Conservation (phyloP, 23 red algal genomes). For the Gracilaria domingensis region DNA sequence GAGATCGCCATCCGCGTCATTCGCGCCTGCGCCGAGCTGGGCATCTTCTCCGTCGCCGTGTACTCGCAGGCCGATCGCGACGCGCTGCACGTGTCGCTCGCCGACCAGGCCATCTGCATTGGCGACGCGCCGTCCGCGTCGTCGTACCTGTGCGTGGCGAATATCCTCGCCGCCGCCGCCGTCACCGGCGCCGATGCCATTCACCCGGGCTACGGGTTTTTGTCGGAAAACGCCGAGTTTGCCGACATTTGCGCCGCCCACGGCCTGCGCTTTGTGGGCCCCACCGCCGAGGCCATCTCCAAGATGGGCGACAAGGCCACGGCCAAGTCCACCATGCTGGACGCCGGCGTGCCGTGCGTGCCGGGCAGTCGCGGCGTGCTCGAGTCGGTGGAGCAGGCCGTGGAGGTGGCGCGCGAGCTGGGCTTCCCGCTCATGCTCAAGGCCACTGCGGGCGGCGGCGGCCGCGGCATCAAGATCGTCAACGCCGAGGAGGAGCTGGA, state of each 20-base stretch:
- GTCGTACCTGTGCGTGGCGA: slow-evolving; percentile 84
- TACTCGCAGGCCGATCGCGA: slow-evolving; percentile 89
- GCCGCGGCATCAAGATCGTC: slow-evolving; percentile 92
- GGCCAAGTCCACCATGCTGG: slow-evolving; percentile 83
- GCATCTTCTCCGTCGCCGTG: slow-evolving; percentile 81
- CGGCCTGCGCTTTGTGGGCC: slow-evolving; percentile 90
- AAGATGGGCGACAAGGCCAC: slow-evolving; percentile 96
- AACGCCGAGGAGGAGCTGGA: slow-evolving; percentile 68
- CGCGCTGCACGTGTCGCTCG: slow-evolving; percentile 83
- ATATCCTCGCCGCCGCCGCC: slow-evolving; percentile 77
- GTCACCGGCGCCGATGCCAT: slow-evolving; percentile 84
- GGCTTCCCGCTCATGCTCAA: slow-evolving; percentile 98
- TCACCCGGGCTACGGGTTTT: slow-evolving; percentile 97
- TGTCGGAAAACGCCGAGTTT: slow-evolving; percentile 97
- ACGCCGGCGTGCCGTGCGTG: slow-evolving; percentile 86
- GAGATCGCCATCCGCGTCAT: slow-evolving; percentile 98
- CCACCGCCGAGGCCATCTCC: slow-evolving; percentile 71
- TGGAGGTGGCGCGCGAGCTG: slow-evolving; percentile 41
- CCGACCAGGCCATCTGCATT: slow-evolving; percentile 94
- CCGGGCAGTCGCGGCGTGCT: slow-evolving; percentile 80
- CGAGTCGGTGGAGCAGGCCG: slow-evolving; percentile 40
- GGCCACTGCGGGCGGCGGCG: slow-evolving; percentile 91
- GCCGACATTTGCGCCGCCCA: slow-evolving; percentile 74
- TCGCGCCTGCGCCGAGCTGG: slow-evolving; percentile 87
- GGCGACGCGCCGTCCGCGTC: slow-evolving; percentile 70